Evolutionary conservation across 805 yeast genomes (phyloP), one percentile per base, ranked within the genome.

Genomic region (Komagataella pastoris): DNA sequence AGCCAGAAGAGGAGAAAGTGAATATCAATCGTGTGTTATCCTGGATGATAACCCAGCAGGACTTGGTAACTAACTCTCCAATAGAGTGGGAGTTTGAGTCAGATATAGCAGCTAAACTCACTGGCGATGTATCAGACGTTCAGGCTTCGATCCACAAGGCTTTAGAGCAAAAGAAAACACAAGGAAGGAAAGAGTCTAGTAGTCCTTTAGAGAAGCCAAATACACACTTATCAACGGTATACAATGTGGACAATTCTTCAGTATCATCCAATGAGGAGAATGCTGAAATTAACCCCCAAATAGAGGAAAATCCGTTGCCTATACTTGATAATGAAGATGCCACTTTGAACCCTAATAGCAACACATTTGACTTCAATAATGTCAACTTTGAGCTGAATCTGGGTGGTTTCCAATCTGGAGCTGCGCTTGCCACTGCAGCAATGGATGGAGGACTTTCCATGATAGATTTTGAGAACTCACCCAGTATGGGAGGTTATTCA

Each of bases 11-110:
- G 17, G 46, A 56, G 5, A 54, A 53, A 49, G 59, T 67, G 43
- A 61, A 78, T n/a, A 72, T 78, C 44, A 78, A 78, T 56, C 68
- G 70, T 53, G 73, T 76, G 36, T 75, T 78, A 7, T 58, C 67
- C 7, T 65, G 70, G 53, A 59, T 78, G 49, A 66, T 75, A 43
- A 63, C 64, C 46, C 63, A 73, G 19, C 60, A 70, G 54, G 75
- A 72, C 2, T 57, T 71, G 30, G 61, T 71, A 43, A 68, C 65
- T 46, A 67, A 64, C 53, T 59, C 64, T 51, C 76, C 74, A 4
- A 59, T 65, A 51, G 77, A 71, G 54, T 73, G 77, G 77, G 76
- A 72, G 50, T 62, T 62, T 44, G 75, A 74, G 3, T 71, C 74
- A 1, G 49, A 61, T 24, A 68, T 72, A 23, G 76, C 76, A 36